Conservation (phyloP, 805 yeast genomes). For the Komagataella kurtzmanii region DNA sequence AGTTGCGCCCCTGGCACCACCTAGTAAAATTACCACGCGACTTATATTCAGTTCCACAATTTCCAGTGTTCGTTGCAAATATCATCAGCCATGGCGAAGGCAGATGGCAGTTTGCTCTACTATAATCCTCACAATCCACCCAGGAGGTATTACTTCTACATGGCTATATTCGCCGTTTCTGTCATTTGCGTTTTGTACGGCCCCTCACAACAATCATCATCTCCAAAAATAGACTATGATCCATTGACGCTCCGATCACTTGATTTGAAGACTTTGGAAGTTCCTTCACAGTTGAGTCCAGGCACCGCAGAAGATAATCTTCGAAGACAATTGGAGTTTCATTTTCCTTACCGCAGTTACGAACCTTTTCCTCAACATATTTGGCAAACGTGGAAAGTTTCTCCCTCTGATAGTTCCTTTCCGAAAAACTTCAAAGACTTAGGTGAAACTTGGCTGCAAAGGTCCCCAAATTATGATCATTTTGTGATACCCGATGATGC, state of each 20-base stretch:
- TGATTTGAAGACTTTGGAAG: not conserved
- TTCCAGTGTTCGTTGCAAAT: not conserved
- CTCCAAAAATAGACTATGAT: not conserved
- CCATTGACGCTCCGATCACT: not conserved
- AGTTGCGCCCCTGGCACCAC: not conserved
- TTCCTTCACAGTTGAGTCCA: not conserved
- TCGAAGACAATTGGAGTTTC: conserved; percentile 49
- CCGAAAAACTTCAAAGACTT: conserved; percentile 36
- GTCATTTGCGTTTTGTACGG: not conserved
- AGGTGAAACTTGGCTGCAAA: conserved; percentile 49
- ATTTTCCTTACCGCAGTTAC: conserved; percentile 62
- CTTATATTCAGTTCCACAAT: not conserved
- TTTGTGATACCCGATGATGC: conserved; percentile 58
- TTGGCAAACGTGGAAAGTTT: conserved; percentile 93
- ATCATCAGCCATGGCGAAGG: not conserved
- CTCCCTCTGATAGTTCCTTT: conserved; percentile 39
- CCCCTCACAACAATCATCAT: not conserved
- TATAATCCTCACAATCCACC: not conserved
- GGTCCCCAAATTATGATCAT: conserved; percentile 49
- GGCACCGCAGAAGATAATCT: conserved; percentile 12
- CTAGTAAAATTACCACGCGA: not conserved
- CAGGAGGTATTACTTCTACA: not conserved
- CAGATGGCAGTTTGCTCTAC: not conserved
- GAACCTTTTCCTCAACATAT: conserved; percentile 62
- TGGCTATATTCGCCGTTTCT: not conserved